These are phyloP conservation scores for Podospora didyma DNA, from an alignment of 495 filamentous ascomycete genomes.

Conservation along the genomic window DNA sequence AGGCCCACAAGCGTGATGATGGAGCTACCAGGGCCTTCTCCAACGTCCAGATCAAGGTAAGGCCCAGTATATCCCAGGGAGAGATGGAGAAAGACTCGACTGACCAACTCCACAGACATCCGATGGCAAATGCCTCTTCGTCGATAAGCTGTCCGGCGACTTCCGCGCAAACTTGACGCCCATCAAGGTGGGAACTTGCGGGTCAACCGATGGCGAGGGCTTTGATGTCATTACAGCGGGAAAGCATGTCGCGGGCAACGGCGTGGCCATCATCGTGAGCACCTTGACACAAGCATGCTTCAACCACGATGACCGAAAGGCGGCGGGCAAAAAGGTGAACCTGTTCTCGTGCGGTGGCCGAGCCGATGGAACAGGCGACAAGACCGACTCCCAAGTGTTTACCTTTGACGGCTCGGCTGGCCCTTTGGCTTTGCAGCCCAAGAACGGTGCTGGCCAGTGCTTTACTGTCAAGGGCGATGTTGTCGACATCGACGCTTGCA, in stretches of 20 bases:
- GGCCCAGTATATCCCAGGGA: not conserved
- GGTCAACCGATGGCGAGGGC: slow-evolving; percentile 43
- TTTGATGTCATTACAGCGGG: slow-evolving; percentile 54
- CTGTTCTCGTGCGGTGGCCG: slow-evolving; percentile 54
- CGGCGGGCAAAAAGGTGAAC: slow-evolving; percentile 43
- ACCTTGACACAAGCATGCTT: slow-evolving; percentile 53
- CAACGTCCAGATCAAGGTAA: slow-evolving; percentile 43
- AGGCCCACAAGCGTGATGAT: slow-evolving; percentile 46
- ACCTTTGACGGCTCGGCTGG: slow-evolving; percentile 38
- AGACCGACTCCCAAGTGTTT: slow-evolving; percentile 49
- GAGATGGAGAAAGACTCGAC: too few species aligned
- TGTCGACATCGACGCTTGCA: slow-evolving; percentile 42
- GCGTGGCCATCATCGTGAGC: slow-evolving; percentile 48
- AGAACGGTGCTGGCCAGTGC: slow-evolving; percentile 41
- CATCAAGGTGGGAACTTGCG: slow-evolving; percentile 45
- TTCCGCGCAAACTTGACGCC: slow-evolving; percentile 56
- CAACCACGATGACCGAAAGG: slow-evolving; percentile 50
- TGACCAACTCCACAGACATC: slow-evolving; percentile 36
- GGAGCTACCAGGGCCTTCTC: slow-evolving; percentile 48
- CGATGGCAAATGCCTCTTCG: slow-evolving; percentile 48
- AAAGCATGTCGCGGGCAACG: slow-evolving; percentile 41
- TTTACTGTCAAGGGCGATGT: slow-evolving; percentile 42
- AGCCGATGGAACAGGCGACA: slow-evolving; percentile 49
- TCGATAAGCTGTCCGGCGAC: slow-evolving; percentile 52
- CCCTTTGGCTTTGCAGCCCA: slow-evolving; percentile 38